phyloP scores from a whole-genome alignment of 106 monocot genomes.

The Dendrobium huoshanense region DNA sequence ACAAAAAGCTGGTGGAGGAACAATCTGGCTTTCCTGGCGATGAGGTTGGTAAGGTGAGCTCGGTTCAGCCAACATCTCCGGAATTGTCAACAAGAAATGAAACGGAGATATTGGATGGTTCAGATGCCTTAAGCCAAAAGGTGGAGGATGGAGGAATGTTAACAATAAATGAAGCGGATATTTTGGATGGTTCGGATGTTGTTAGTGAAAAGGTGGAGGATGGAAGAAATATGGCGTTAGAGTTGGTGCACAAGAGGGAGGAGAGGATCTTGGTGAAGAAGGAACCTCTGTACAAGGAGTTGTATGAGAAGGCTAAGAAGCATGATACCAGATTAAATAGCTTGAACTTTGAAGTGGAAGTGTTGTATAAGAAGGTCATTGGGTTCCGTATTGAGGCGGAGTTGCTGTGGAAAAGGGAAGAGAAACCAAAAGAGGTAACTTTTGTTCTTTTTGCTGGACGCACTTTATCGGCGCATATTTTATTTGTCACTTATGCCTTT shows the following conservation, averaged over 20 bases:
- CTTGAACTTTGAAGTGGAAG: slow-evolving; percentile 55
- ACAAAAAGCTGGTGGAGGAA: slow-evolving; percentile 45
- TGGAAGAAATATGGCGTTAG: slow-evolving; percentile 14
- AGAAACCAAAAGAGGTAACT: slow-evolving; percentile 43
- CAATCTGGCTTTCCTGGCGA: not conserved
- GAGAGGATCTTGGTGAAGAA: slow-evolving; percentile 15
- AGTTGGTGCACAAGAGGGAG: slow-evolving; percentile 16
- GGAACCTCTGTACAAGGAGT: slow-evolving; percentile 59
- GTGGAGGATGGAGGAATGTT: slow-evolving; percentile 7
- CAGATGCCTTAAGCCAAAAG: not conserved
- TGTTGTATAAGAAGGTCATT: slow-evolving; percentile 33
- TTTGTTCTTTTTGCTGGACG: not conserved
- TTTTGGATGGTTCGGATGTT: not conserved
- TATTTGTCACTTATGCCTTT: not conserved
- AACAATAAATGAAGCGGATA: not conserved
- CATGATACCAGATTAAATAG: slow-evolving; percentile 34
- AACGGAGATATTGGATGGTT: not conserved
- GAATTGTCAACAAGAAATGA: slow-evolving; percentile 18
- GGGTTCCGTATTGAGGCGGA: slow-evolving; percentile 20
- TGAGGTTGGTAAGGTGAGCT: not conserved
- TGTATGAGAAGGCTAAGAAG: slow-evolving; percentile 44
- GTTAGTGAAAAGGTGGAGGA: slow-evolving; percentile 4
- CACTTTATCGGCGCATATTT: not conserved
- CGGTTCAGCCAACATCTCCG: not conserved
- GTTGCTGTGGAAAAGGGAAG: slow-evolving; percentile 18